A percentile compares a stretch with the other conserved stretches of the same genome.
phyloP scores from a whole-genome alignment of 1,284 basidiomycete species.

The Cutaneotrichosporon sp. region DNA sequence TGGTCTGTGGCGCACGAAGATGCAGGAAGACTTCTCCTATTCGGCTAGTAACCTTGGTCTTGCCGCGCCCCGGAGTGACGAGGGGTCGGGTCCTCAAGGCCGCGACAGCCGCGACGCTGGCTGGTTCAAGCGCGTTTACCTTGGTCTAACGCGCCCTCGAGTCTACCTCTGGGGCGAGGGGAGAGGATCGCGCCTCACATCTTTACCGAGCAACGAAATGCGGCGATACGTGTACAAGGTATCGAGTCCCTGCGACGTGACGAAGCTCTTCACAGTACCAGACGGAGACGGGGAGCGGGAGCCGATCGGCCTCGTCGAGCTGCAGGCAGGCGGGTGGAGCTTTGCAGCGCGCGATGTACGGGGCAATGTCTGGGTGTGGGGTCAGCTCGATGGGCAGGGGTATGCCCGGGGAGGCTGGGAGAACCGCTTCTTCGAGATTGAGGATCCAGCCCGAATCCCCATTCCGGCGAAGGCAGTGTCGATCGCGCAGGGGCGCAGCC shows the following conservation, averaged over 20 bases:
- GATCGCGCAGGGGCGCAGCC: slow-evolving; percentile 33
- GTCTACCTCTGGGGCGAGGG: slow-evolving; percentile 77
- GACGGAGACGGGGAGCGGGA: neutral
- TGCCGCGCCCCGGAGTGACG: slow-evolving; percentile 3
- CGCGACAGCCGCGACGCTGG: slow-evolving; percentile 18
- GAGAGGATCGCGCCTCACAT: slow-evolving; percentile 21
- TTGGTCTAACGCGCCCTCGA: slow-evolving; percentile 57
- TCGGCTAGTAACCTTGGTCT: slow-evolving; percentile 48
- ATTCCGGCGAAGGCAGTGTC: slow-evolving; percentile 33
- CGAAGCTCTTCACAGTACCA: slow-evolving; percentile 1
- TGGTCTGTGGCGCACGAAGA: slow-evolving; percentile 68
- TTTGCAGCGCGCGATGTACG: slow-evolving; percentile 56
- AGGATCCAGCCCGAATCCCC: slow-evolving; percentile 33
- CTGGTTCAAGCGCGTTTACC: slow-evolving; percentile 75
- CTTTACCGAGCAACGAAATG: neutral
- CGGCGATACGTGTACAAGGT: neutral
- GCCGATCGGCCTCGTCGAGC: slow-evolving; percentile 56
- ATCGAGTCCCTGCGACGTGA: neutral
- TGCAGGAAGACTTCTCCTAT: slow-evolving; percentile 72
- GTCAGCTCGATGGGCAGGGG: slow-evolving; percentile 57
- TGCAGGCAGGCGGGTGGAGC: slow-evolving; percentile 72
- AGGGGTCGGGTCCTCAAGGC: neutral
- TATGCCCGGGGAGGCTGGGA: slow-evolving; percentile 54
- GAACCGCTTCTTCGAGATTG: slow-evolving; percentile 24
- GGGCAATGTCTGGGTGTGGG: slow-evolving; percentile 76